These are phyloP conservation scores for Paxillus rubicundulus DNA, from an alignment of 768 basidiomycete genomes.

Conservation along the genomic window DNA sequence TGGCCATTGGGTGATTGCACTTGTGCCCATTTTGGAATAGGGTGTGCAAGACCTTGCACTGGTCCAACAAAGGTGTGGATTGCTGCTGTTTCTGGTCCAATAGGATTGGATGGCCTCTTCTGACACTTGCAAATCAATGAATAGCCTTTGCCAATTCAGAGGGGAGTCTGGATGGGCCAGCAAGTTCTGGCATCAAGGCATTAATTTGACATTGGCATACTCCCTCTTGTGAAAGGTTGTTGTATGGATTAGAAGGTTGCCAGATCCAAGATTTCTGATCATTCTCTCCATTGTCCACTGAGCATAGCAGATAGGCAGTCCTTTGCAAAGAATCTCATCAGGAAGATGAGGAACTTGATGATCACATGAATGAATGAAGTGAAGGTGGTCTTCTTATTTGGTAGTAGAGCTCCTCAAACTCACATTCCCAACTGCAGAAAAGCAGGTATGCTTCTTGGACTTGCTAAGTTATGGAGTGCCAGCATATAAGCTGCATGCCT, in stretches of 20 bases:
- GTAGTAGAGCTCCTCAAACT: too few relatives aligned
- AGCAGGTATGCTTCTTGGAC: too few relatives aligned
- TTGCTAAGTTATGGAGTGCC: too few relatives aligned
- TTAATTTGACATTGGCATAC: conserved; percentile 20
- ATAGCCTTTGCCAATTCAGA: conserved; percentile 12
- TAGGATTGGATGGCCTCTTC: neutral
- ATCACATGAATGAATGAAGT: too few relatives aligned
- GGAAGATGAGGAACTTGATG: too few relatives aligned
- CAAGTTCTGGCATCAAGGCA: neutral
- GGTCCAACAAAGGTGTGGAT: neutral
- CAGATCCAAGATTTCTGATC: conserved; percentile 3
- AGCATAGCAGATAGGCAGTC: conserved; percentile 20
- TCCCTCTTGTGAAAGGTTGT: conserved; percentile 24
- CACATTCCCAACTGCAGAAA: too few relatives aligned
- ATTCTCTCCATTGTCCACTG: too few relatives aligned
- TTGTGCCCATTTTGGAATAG: conserved; percentile 15
- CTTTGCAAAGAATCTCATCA: too few relatives aligned
- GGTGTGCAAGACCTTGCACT: neutral
- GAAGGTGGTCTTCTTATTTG: too few relatives aligned
- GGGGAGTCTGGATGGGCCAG: neutral
- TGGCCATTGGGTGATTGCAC: conserved; percentile 22
- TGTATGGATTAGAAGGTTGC: conserved; percentile 24
- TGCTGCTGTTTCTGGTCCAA: neutral
- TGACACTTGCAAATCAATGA: conserved; percentile 5
- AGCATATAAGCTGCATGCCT: too few relatives aligned